These are phyloP conservation scores for Talaromyces verruculosus DNA, from an alignment of 2,329 filamentous ascomycete genomes.

Conservation along the genomic window DNA sequence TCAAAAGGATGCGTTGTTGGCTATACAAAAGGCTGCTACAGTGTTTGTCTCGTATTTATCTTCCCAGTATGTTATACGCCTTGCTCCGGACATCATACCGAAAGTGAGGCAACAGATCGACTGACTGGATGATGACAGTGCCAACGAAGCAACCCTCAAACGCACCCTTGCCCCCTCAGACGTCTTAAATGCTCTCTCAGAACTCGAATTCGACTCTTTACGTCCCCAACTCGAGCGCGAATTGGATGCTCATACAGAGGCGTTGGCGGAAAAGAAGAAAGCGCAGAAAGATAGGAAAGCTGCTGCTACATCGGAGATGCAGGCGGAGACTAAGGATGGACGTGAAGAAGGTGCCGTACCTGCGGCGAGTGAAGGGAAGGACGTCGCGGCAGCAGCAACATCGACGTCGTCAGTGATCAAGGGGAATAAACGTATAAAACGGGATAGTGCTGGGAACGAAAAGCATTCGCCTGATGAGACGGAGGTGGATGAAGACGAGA, in stretches of 20 bases:
- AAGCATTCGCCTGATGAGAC: constrained; percentile 26
- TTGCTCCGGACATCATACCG: neutral
- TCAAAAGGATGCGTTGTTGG: constrained; percentile 64
- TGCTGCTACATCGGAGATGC: constrained; percentile 28
- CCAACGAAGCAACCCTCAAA: constrained; percentile 62
- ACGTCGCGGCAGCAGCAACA: constrained; percentile 15
- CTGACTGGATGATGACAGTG: constrained; percentile 41
- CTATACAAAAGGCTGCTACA: constrained; percentile 64
- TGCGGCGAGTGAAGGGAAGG: constrained; percentile 24
- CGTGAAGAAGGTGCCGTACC: neutral
- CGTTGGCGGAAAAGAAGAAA: constrained; percentile 34
- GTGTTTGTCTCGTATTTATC: constrained; percentile 67
- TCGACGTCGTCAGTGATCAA: neutral
- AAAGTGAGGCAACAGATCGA: neutral
- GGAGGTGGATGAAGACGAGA: constrained; percentile 27
- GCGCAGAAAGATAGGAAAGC: constrained; percentile 48
- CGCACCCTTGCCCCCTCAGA: constrained; percentile 63
- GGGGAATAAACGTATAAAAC: constrained; percentile 20
- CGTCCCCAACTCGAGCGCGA: constrained; percentile 59
- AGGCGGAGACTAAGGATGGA: constrained; percentile 25
- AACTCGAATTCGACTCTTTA: constrained; percentile 63
- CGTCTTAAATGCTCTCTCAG: constrained; percentile 60
- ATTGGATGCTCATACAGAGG: constrained; percentile 50
- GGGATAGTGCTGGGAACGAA: constrained; percentile 30
- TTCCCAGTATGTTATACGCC: constrained; percentile 50